phyloP scores from a whole-genome alignment of 164 flowering plant genomes.

The Cinnamomum micranthum region DNA sequence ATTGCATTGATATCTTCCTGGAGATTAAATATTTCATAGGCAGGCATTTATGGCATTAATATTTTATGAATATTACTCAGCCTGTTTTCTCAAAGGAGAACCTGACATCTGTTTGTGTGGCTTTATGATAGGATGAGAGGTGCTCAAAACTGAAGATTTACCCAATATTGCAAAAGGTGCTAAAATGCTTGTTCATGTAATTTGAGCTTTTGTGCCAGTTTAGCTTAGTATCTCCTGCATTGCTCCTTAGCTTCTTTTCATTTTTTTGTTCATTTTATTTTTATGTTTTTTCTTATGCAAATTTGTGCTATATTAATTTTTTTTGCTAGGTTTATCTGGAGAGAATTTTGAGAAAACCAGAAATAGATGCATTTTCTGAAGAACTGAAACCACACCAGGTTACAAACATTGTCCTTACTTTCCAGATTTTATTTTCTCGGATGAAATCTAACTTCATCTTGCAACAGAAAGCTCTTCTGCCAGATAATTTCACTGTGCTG shows the following conservation, averaged over 20 bases:
- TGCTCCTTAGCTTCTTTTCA: neutral
- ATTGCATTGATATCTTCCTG: neutral
- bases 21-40: neutral
- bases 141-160: conserved; percentile 94
- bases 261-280: neutral
- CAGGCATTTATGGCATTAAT: neutral
- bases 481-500: conserved; percentile 92
- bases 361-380: conserved; percentile 97
- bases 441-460: conserved; percentile 6
- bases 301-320: conserved; percentile 3
- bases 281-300: neutral
- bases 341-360: conserved; percentile 95
- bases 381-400: conserved; percentile 96
- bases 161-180: conserved; percentile 94
- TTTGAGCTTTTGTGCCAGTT: too few relatives aligned
- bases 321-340: conserved; percentile 83
- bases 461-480: conserved; percentile 84
- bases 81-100: neutral
- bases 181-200: neutral
- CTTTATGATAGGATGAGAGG: conserved; percentile 77
- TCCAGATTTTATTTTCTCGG: conserved; percentile 2
- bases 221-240: too few relatives aligned
- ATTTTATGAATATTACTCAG: neutral
- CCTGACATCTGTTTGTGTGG: neutral
- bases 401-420: neutral